Base-by-base conservation (phyloP, 2,329 filamentous ascomycete species). In the Ascocoryne sarcoides region DNA sequence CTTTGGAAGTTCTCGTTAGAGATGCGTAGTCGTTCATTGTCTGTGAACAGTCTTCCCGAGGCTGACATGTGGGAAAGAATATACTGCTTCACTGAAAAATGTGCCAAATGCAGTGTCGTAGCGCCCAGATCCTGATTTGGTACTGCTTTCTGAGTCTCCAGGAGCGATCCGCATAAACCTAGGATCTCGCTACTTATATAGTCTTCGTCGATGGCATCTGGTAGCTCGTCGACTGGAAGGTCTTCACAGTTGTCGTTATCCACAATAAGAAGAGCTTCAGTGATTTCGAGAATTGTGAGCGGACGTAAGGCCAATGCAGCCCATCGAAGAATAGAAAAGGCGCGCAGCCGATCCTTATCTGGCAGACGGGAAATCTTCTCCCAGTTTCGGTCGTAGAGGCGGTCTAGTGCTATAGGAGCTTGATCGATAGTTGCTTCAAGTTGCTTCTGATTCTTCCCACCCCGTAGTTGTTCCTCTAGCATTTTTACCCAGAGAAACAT, bases 101-200 rank as follows among this genome's bases (percentile, higher is more conserved):
- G 49, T 12, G 41, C 37, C n/a, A 53, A 42, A 37, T 52, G 45
- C 12, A 53, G 37, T 10, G 47, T 53, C 15, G 38, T 43, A 16
- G 31, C 34, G 20, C 28, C 28, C 15, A 47, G 16, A 38, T 20
- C 20, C 20, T 40, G 16, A 4, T 17, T 32, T 2, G 20, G 7
- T 37, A 21, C 26, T 12, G 17, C 20, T 36, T 30, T 31, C 15
- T 42, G 40, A 4, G 60, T 36, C 16, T 62, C 61, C 1, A 64
- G 1, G 1, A 65, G 38, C 0, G 56, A 54, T 0, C 51, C 54
- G 18, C 59, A 65, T 1, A 58, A 43, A 1, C 47, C 45, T 0
- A 56, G 4, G 3, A 63, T 56, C 20, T 60, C 54, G 7, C 39
- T 47, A 12, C 52, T 42, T 5, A 63, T 18, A 21, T 60, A 62